phyloP scores from a whole-genome alignment of 352 stramenopile genomes.

The Globisporangium splendens region DNA sequence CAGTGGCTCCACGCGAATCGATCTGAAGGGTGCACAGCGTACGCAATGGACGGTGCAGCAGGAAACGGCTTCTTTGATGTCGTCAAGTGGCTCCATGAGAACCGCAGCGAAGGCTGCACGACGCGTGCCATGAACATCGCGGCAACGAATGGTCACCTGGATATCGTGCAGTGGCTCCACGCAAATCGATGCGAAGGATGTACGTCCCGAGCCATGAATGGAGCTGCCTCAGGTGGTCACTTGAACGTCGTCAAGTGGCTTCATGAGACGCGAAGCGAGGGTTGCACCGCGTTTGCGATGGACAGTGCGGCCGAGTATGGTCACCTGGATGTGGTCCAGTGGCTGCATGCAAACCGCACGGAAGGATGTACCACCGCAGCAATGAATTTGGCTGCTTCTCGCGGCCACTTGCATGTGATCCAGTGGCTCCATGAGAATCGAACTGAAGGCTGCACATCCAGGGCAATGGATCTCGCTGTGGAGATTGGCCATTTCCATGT shows the following conservation, averaged over 20 bases:
- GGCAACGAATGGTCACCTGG: no score
- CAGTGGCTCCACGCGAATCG: conserved; percentile 2
- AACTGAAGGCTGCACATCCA: no score
- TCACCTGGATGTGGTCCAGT: conserved; percentile 1
- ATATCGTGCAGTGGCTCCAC: no score
- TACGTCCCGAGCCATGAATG: no score
- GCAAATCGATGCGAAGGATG: no score
- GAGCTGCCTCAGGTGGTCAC: neutral
- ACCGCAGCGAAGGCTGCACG: neutral
- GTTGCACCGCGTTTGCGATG: conserved; percentile 1
- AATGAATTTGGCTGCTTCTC: neutral
- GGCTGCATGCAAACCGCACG: neutral
- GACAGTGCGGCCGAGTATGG: conserved; percentile 1
- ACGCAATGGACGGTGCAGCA: conserved; percentile 1
- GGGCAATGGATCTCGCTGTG: no score
- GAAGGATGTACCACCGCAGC: neutral
- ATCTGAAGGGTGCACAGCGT: neutral
- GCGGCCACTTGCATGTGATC: neutral
- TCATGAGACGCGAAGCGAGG: neutral
- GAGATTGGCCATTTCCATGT: no score
- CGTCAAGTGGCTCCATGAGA: neutral
- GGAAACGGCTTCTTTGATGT: neutral
- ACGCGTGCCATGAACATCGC: no score
- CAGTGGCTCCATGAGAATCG: conserved; percentile 2
- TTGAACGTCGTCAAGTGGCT: conserved; percentile 4